Base-by-base conservation (phyloP, 2,329 filamentous ascomycete genomes). In the Alternaria sp. region DNA sequence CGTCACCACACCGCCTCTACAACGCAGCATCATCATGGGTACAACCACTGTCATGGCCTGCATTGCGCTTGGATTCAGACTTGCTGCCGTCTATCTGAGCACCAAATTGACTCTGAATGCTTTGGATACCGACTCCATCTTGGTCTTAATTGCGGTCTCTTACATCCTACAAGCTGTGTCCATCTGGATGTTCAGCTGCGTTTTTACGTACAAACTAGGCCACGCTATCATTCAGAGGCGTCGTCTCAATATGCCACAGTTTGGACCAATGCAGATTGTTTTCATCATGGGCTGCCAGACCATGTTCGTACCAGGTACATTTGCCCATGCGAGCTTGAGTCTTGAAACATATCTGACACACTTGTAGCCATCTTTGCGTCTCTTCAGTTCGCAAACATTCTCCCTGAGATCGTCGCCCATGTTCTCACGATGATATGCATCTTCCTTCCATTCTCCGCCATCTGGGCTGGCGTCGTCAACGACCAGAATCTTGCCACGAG, bases 281-380 rank as follows among this genome's bases (percentile, higher is more conserved):
- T 89, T 89, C 73, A 84, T 90, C 68, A 89, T 90, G 84, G 86
- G 87, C 48, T 88, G 86, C 62, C 88, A 90, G 76, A 90, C 88
- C 1, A 82, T 91, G 81, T 71, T 88, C 34, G 80, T 90, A 62
- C 89, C 89, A 72, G 84, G 88, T 89, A 72, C 30, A 68, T 36
- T 36, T 24, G 16, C 7, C 4, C 8, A 8, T 16, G 16, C 26
- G 8, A 20, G 20, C 20, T 4, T 20, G 2, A 7, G 30, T 3
- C 26, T 28, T 44, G 24, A 51, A 48, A 55, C 51, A 61, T 30
- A 41, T 63, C 70, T 72, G 67, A 74, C 62, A n/a, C 5, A 20
- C 16, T 9, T 18, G 7, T 61, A 90, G 88, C 85, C 24, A 80
- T 89, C 63, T 88, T 91, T 73, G 84, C 86, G 1, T 80, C 86